Percentiles rank a stretch among this genome's conserved stretches.
Conservation (phyloP, 352 stramenopile species). For the Thalassiosira livingstoniorum region DNA sequence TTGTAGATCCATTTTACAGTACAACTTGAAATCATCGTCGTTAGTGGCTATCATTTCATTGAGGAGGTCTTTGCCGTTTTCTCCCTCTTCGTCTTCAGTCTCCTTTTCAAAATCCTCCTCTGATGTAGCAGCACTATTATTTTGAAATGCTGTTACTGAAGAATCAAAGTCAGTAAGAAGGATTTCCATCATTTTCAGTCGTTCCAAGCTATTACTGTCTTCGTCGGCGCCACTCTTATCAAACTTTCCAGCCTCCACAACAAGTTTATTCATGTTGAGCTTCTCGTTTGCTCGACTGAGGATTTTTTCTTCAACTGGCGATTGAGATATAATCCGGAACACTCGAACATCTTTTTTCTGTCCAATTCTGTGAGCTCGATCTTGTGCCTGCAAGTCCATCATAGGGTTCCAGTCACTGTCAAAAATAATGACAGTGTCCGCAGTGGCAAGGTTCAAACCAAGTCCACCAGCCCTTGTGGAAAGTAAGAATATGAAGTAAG, state of each 20-base stretch:
- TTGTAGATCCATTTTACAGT: constrained; percentile 83
- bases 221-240: constrained; percentile 80
- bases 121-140: constrained; percentile 37
- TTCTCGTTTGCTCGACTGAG: constrained; percentile 97
- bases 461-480: constrained; percentile 97
- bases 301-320: constrained; percentile 99
- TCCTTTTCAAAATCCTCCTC: constrained; percentile 70
- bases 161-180: constrained; percentile 86
- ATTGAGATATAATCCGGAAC: constrained; percentile 97
- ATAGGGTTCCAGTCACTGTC: constrained; percentile 99
- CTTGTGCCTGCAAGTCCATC: constrained; percentile 94
- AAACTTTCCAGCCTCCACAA: constrained; percentile 90
- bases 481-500: constrained; percentile 98
- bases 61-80: constrained; percentile 76
- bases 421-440: constrained; percentile 99
- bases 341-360: constrained; percentile 98
- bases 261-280: constrained; percentile 90
- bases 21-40: constrained; percentile 86
- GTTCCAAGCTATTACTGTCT: constrained; percentile 84
- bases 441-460: constrained; percentile 97
- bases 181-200: constrained; percentile 88
- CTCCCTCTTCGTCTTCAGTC: constrained; percentile 67
- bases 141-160: constrained; percentile 50
- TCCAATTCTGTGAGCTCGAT: constrained; percentile 98
- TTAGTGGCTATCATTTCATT: constrained; percentile 89